These are phyloP conservation scores for Liriodendron chinense DNA, from an alignment of 164 flowering plant genomes.

Conservation along the genomic window DNA sequence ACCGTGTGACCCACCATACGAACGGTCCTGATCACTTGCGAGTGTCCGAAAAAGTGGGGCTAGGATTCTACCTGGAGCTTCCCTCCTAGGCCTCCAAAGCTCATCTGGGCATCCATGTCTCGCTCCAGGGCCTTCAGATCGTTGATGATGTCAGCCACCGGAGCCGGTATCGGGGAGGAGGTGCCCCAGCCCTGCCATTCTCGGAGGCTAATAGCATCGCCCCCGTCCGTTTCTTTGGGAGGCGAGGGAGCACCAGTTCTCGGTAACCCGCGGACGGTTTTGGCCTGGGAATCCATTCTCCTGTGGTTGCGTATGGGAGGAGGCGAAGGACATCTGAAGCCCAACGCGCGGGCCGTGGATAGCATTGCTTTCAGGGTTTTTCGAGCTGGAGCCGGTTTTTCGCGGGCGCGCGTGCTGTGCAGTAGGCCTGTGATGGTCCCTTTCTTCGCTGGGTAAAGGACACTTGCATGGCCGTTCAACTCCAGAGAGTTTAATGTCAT, in stretches of 20 bases:
- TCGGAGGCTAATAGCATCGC: slow-evolving; percentile 20
- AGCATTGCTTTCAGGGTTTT: not conserved
- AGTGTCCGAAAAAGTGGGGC: not conserved
- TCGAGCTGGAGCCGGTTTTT: no score
- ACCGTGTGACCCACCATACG: not conserved
- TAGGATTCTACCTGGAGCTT: slow-evolving; percentile 50
- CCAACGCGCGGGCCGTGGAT: not conserved
- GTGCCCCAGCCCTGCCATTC: slow-evolving; percentile 96
- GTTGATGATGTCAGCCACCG: slow-evolving; percentile 51
- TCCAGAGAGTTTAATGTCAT: no score
- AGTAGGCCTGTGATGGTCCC: no score
- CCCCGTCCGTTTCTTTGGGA: slow-evolving; percentile 1
- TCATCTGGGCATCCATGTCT: slow-evolving; percentile 51
- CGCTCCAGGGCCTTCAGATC: slow-evolving; percentile 67
- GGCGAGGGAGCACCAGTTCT: not conserved
- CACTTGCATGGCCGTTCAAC: no score
- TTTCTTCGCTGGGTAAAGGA: no score
- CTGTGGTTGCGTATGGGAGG: not conserved
- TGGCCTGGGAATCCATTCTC: not conserved
- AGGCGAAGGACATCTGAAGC: not conserved
- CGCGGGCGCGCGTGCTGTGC: no score
- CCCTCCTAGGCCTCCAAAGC: slow-evolving; percentile 82
- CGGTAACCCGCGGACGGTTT: not conserved
- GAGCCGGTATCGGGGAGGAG: slow-evolving; percentile 54
- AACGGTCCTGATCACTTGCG: not conserved